A percentile compares a stretch with the other conserved stretches of the same genome.
phyloP scores from a whole-genome alignment of 495 filamentous ascomycete genomes.

The Xylaria telfairii region DNA sequence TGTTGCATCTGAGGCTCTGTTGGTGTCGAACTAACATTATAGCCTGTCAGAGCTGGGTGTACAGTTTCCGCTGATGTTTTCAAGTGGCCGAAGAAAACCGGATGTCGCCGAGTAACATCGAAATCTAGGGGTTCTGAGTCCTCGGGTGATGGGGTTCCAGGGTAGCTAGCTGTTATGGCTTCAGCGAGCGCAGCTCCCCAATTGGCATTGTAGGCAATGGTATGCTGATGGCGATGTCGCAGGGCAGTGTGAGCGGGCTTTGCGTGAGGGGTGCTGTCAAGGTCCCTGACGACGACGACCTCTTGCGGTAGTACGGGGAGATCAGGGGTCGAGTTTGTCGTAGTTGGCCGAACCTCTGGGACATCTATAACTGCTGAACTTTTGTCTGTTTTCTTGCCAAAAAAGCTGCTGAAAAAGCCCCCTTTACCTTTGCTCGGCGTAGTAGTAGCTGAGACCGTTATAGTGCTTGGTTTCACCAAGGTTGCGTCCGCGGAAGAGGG shows the following conservation, averaged over 20 bases:
- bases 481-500: conserved; percentile 26
- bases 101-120: conserved; percentile 43
- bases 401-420: conserved; percentile 29
- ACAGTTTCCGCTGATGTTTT: conserved; percentile 38
- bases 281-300: conserved; percentile 31
- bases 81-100: conserved; percentile 48
- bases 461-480: conserved; percentile 25
- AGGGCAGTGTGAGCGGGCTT: conserved; percentile 27
- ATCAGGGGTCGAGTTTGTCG: conserved; percentile 5
- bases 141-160: conserved; percentile 24
- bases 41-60: conserved; percentile 47
- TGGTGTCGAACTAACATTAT: conserved; percentile 17
- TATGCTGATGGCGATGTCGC: conserved; percentile 26
- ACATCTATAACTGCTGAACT: not conserved
- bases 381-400: conserved; percentile 30
- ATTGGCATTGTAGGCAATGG: conserved; percentile 37
- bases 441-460: conserved; percentile 25
- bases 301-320: conserved; percentile 21
- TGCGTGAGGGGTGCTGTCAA: conserved; percentile 25
- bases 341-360: not conserved
- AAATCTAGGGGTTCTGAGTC: conserved; percentile 27
- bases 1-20: not conserved
- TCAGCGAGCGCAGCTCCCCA: conserved; percentile 46
- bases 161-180: conserved; percentile 38
- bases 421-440: conserved; percentile 20